Conservation (phyloP, 495 filamentous ascomycete species). For the Coniosporium apollinis region DNA sequence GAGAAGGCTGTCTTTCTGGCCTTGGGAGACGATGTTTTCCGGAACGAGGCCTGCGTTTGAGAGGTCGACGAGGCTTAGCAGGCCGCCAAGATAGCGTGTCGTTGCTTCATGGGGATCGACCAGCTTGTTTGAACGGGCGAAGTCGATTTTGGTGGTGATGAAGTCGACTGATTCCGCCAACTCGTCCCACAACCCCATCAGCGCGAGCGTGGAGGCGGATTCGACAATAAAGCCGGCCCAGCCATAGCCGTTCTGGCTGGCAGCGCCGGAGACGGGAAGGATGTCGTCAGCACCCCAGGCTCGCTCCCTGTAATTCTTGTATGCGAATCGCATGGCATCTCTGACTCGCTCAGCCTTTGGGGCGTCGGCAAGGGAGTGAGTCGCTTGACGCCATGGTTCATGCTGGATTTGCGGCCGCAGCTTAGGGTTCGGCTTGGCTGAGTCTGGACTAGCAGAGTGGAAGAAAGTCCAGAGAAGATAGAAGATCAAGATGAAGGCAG, state of each 20-base stretch:
- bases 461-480: too few species aligned
- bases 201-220: constrained; percentile 16
- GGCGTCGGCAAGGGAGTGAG: too few species aligned
- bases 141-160: constrained; percentile 16
- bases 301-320: constrained; percentile 13
- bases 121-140: constrained; percentile 10
- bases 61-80: constrained; percentile 18
- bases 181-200: constrained; percentile 23
- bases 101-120: constrained; percentile 22
- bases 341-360: constrained; percentile 10
- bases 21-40: constrained; percentile 5
- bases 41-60: constrained; percentile 14
- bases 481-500: constrained; percentile 17
- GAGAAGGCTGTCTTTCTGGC: constrained; percentile 12
- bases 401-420: too few species aligned
- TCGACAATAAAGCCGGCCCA: constrained; percentile 24
- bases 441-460: too few species aligned
- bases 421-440: too few species aligned
- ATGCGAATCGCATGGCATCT: constrained; percentile 18
- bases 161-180: constrained; percentile 13
- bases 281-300: constrained; percentile 22
- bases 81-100: constrained; percentile 17
- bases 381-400: too few species aligned
- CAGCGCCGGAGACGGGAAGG: constrained; percentile 14
- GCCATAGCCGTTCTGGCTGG: constrained; percentile 13